Evolutionary conservation across 2,329 filamentous ascomycete species (phyloP), one percentile per base, ranked within the genome.

Genomic region (Curvularia hawaiiensis): DNA sequence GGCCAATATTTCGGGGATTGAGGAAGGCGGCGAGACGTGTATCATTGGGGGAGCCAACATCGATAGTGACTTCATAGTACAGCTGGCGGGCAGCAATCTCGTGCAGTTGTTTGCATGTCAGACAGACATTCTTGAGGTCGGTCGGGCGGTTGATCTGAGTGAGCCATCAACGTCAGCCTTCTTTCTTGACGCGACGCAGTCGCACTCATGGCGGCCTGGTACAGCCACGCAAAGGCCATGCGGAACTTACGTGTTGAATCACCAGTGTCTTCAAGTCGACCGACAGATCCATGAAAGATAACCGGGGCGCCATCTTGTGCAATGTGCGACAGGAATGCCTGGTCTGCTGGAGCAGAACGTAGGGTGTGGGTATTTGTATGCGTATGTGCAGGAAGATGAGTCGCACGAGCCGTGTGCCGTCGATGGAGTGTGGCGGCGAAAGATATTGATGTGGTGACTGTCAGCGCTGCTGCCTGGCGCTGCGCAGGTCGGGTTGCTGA

Each of bases 51-150:
- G 74, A 75, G 46, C 80, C 80, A 20, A 83, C 72, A 48, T 82
- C 79, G 55, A 83, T 77, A 16, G 74, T 74, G 58, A 83, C 78
- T 59, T 78, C 75, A 58, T 77, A 71, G 67, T 83, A 83, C 31
- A 83, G 76, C 47, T 73, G 70, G 53, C 77, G 79, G 44, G 78
- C 78, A 47, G 79, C 74, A 64, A 82, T 76, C 31, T 79, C 70
- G 67, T 81, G 79, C 20, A 82, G 71, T 55, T 80, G 75, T 56
- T 79, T 79, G 69, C 75, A 79, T 7, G 77, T 75, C 38, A 82
- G 77, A 60, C 80, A 82, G 44, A 82, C 67, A 53, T 74, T 79
- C 59, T 78, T 78, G 64, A 82, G 78, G 59, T 82, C 79, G 56
- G 78, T 79, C 4, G 80, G 80, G 16, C 79, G 79, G 47, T 66